Conservation (phyloP, 805 yeast species). For the Yamadazyma philogaea region DNA sequence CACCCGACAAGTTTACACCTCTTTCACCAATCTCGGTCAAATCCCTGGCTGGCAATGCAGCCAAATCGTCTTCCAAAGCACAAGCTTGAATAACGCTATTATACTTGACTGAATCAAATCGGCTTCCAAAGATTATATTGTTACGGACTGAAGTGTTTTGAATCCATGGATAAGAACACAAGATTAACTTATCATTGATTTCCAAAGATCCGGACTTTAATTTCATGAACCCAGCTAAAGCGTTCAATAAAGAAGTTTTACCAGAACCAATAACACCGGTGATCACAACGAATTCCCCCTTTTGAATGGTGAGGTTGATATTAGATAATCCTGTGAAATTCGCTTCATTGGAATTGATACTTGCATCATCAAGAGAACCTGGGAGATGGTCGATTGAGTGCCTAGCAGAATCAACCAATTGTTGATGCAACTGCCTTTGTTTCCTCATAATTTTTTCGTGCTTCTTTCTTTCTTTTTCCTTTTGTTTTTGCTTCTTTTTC, state of each 20-base stretch:
- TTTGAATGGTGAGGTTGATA: slow-evolving; percentile 28
- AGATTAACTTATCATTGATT: slow-evolving; percentile 28
- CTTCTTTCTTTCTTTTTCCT: slow-evolving; percentile 7
- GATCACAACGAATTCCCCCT: slow-evolving; percentile 38
- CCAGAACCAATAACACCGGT: slow-evolving; percentile 46
- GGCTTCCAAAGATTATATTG: slow-evolving; percentile 37
- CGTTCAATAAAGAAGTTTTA: slow-evolving; percentile 39
- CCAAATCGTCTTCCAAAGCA: slow-evolving; percentile 39
- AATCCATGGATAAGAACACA: slow-evolving; percentile 42
- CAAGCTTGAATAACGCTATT: slow-evolving; percentile 33
- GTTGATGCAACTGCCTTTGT: slow-evolving; percentile 3
- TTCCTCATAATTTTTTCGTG: slow-evolving; percentile 6
- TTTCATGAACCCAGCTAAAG: slow-evolving; percentile 41
- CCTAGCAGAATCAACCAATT: slow-evolving; percentile 9
- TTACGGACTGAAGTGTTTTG: slow-evolving; percentile 42
- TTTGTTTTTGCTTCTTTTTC: slow-evolving; percentile 14
- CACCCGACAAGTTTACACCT: slow-evolving; percentile 44
- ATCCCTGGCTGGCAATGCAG: slow-evolving; percentile 34
- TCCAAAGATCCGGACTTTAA: slow-evolving; percentile 22
- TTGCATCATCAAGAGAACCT: neutral
- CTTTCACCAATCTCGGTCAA: slow-evolving; percentile 44
- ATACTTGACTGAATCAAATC: slow-evolving; percentile 28
- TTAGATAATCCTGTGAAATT: slow-evolving; percentile 33
- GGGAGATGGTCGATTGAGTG: neutral
- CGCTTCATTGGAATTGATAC: slow-evolving; percentile 2